These are phyloP conservation scores for Thymus quinquecostatus DNA, from an alignment of 257 asterid genomes.

Conservation along the genomic window DNA sequence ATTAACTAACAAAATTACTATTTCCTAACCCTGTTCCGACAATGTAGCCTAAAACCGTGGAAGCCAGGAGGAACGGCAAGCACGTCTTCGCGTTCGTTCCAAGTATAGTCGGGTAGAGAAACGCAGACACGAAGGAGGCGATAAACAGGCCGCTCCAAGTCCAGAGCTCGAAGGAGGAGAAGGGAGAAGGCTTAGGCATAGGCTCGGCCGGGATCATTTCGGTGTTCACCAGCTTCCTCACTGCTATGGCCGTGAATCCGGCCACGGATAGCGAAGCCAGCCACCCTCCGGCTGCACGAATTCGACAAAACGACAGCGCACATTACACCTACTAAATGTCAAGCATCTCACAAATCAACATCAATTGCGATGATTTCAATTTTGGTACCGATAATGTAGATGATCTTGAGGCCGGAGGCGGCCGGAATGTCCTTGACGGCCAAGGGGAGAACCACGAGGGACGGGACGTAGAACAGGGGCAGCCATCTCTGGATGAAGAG, in stretches of 20 bases:
- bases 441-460: constrained; percentile 88
- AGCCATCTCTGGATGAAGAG: constrained; percentile 97
- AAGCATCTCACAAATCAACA: neutral
- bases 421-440: constrained; percentile 92
- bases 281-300: constrained; percentile 86
- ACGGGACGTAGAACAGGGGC: constrained; percentile 94
- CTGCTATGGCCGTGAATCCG: constrained; percentile 86
- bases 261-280: constrained; percentile 88
- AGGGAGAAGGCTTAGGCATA: constrained; percentile 89
- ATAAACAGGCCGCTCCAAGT: constrained; percentile 75
- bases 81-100: constrained; percentile 91
- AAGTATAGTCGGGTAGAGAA: constrained; percentile 69
- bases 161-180: constrained; percentile 74
- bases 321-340: neutral
- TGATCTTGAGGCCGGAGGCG: constrained; percentile 84
- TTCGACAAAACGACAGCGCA: neutral
- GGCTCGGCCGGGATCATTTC: constrained; percentile 90
- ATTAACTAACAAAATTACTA: neutral
- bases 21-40: constrained; percentile 76
- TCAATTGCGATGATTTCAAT: neutral
- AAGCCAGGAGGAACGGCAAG: constrained; percentile 88
- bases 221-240: constrained; percentile 85
- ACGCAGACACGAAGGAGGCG: constrained; percentile 66
- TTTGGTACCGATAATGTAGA: constrained; percentile 64
- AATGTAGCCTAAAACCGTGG: constrained; percentile 87